Percentiles rank a stretch among this genome's conserved stretches.
Conservation (phyloP, 2,329 filamentous ascomycete genomes). For the Fusarium xylarioides region DNA sequence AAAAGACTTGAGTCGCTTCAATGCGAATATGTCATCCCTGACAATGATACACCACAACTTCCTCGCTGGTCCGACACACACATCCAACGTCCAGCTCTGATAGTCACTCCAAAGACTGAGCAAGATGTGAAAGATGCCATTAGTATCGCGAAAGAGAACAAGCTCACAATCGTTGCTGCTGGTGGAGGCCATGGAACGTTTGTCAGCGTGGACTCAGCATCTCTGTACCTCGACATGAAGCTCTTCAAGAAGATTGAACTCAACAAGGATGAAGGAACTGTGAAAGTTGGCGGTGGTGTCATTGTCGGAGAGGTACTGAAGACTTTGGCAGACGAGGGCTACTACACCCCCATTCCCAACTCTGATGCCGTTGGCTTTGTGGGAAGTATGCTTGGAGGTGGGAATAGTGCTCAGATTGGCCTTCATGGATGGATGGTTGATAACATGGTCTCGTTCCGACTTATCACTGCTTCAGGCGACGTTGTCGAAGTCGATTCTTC, state of each 20-base stretch:
- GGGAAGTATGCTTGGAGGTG: conserved; percentile 42
- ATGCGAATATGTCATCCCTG: not conserved
- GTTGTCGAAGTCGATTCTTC: conserved; percentile 24
- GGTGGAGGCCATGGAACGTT: conserved; percentile 45
- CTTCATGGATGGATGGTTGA: conserved; percentile 48
- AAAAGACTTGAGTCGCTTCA: conserved; percentile 1
- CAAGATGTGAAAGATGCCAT: conserved; percentile 43
- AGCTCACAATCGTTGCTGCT: conserved; percentile 41
- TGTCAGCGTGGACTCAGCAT: conserved; percentile 41
- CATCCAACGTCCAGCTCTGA: conserved; percentile 39
- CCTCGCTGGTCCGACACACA: conserved; percentile 47
- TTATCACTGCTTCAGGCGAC: conserved; percentile 38
- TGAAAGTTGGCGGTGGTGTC: conserved; percentile 45
- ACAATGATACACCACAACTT: not conserved
- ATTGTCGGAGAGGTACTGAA: conserved; percentile 41
- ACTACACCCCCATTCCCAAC: conserved; percentile 45
- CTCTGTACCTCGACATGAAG: conserved; percentile 48
- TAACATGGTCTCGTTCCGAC: conserved; percentile 40
- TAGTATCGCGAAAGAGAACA: conserved; percentile 40
- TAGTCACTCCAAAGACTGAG: conserved; percentile 43
- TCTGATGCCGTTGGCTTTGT: conserved; percentile 43
- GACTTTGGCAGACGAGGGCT: conserved; percentile 36
- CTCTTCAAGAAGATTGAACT: conserved; percentile 44
- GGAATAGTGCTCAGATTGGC: conserved; percentile 41
- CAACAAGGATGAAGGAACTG: conserved; percentile 37